A percentile compares a stretch with the other conserved stretches of the same genome.
phyloP scores from a whole-genome alignment of 805 yeast species.

The Dipodascus albidus region DNA sequence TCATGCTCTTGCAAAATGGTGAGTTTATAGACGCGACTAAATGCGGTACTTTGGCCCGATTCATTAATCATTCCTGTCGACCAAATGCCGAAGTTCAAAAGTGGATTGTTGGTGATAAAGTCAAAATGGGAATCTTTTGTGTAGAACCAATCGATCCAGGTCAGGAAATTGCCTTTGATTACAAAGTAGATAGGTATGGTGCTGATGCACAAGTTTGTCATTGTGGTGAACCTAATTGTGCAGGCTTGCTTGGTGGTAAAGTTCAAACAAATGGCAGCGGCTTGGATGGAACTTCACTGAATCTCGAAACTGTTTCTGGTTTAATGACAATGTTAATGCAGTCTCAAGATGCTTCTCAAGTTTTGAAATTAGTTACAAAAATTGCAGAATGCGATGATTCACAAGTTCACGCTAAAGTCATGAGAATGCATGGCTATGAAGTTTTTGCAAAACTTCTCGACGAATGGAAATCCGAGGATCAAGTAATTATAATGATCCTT shows the following conservation, averaged over 20 bases:
- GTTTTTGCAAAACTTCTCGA: slow-evolving; percentile 52
- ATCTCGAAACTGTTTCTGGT: slow-evolving; percentile 53
- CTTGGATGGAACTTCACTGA: slow-evolving; percentile 30
- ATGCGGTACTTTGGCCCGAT: slow-evolving; percentile 80
- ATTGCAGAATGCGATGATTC: slow-evolving; percentile 42
- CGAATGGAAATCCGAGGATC: slow-evolving; percentile 29
- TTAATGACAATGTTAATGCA: slow-evolving; percentile 77
- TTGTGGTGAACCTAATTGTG: slow-evolving; percentile 87
- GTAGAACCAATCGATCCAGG: slow-evolving; percentile 59
- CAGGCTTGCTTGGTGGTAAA: slow-evolving; percentile 91
- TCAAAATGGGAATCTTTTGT: slow-evolving; percentile 92
- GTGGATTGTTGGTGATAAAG: slow-evolving; percentile 89
- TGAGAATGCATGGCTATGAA: slow-evolving; percentile 79
- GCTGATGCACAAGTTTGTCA: slow-evolving; percentile 89
- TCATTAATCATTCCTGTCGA: slow-evolving; percentile 88
- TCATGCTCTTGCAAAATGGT: slow-evolving; percentile 89
- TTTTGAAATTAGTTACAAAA: slow-evolving; percentile 56
- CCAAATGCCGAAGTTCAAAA: slow-evolving; percentile 94
- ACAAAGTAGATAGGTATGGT: slow-evolving; percentile 93
- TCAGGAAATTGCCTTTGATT: slow-evolving; percentile 87
- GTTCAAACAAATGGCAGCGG: slow-evolving; percentile 95
- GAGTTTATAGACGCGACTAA: slow-evolving; percentile 92
- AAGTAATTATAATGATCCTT: slow-evolving; percentile 38
- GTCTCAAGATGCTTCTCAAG: slow-evolving; percentile 54
- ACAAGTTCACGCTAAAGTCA: slow-evolving; percentile 43